These are phyloP conservation scores for Didymella pinodella DNA, from an alignment of 2,329 filamentous ascomycete species.

Conservation along the genomic window DNA sequence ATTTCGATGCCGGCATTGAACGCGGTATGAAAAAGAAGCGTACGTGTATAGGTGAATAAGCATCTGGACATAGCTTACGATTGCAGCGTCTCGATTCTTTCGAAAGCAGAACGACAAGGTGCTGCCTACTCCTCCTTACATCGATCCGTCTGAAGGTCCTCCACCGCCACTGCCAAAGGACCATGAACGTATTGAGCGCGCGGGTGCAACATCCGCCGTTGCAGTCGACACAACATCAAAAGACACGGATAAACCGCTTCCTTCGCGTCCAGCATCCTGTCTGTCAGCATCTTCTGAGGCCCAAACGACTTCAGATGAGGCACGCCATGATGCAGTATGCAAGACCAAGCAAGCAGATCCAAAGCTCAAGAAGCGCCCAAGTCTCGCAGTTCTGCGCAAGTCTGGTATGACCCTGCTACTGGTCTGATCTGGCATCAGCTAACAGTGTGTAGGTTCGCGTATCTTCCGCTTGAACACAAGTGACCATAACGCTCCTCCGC, in stretches of 20 bases:
- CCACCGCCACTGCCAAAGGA: background rate
- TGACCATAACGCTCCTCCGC: slow-evolving; percentile 18
- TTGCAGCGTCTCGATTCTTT: slow-evolving; percentile 21
- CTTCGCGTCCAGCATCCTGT: background rate
- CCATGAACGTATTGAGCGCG: background rate
- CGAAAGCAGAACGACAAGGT: slow-evolving; percentile 1
- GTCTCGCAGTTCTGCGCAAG: slow-evolving; percentile 23
- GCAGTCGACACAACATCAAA: background rate
- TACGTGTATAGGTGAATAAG: slow-evolving; percentile 7
- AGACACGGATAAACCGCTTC: slow-evolving; percentile 1
- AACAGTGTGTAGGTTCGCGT: slow-evolving; percentile 24
- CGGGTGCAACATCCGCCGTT: background rate
- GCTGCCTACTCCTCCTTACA: background rate
- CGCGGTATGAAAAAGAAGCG: slow-evolving; percentile 26
- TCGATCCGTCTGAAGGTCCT: background rate
- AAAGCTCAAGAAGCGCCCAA: slow-evolving; percentile 22
- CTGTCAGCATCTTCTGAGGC: background rate
- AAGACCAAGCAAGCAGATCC: slow-evolving; percentile 4
- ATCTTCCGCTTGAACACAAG: slow-evolving; percentile 20
- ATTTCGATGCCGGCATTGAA: slow-evolving; percentile 31
- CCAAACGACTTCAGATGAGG: background rate
- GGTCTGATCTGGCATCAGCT: background rate
- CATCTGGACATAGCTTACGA: background rate
- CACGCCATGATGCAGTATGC: background rate
- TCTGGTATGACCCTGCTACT: slow-evolving; percentile 21